Percentiles rank a stretch among this genome's conserved stretches.
Evolutionary conservation across 2,329 filamentous ascomycete species (phyloP).

Genomic region (Thielaviopsis punctulata): DNA sequence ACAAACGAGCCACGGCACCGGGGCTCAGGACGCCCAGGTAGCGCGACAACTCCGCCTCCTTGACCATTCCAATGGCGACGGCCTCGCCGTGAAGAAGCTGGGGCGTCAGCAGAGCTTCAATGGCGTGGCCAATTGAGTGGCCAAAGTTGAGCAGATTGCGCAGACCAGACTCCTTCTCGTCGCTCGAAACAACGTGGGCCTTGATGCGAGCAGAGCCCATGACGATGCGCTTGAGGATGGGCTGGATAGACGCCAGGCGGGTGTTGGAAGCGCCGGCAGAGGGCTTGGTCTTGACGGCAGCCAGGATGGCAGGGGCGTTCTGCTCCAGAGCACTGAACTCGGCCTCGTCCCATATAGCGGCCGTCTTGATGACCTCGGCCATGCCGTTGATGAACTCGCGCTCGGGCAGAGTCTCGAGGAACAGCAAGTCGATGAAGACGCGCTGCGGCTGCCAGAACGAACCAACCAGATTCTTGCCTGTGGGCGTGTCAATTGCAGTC

Average conservation of each 20-base stretch:
- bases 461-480: constrained; percentile 90
- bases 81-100: constrained; percentile 92
- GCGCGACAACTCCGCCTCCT: constrained; percentile 84
- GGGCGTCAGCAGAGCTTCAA: constrained; percentile 86
- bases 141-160: constrained; percentile 94
- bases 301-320: constrained; percentile 59
- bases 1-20: constrained; percentile 72
- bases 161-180: constrained; percentile 85
- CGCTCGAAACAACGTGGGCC: constrained; percentile 80
- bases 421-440: constrained; percentile 86
- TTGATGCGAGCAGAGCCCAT: constrained; percentile 85
- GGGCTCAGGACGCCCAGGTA: constrained; percentile 73
- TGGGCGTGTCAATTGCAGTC: constrained; percentile 90
- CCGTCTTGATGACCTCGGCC: constrained; percentile 96
- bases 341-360: constrained; percentile 81
- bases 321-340: constrained; percentile 76
- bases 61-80: constrained; percentile 96
- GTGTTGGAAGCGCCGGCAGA: constrained; percentile 17
- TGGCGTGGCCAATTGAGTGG: constrained; percentile 93
- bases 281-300: constrained; percentile 21
- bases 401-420: constrained; percentile 76
- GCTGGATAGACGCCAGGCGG: constrained; percentile 53
- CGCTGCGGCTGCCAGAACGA: constrained; percentile 91
- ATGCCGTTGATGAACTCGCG: constrained; percentile 97
- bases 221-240: constrained; percentile 61